A percentile compares a stretch with the other conserved stretches of the same genome.
phyloP scores from a whole-genome alignment of 169 alveolate genomes.

The Eimeria falciformis region DNA sequence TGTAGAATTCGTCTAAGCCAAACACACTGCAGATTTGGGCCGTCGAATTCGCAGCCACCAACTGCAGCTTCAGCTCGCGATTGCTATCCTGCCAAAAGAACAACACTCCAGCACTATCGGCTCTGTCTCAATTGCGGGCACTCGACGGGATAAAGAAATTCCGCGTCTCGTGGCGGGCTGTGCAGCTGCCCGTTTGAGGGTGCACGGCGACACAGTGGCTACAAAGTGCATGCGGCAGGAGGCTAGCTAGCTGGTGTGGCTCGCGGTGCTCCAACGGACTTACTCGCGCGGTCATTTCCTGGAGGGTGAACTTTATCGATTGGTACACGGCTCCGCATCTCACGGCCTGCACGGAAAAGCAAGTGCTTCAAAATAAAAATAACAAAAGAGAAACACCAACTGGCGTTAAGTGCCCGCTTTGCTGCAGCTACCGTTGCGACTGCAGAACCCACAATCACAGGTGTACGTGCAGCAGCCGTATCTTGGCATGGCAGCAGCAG shows the following conservation, averaged over 20 bases:
- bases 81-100: constrained; percentile 27
- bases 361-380: background rate
- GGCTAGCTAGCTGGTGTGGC: too few species aligned
- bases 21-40: constrained; percentile 57
- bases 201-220: too few species aligned
- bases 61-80: constrained; percentile 43
- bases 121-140: background rate
- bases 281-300: constrained; percentile 76
- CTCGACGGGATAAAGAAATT: too few species aligned
- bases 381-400: too few species aligned
- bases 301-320: constrained; percentile 73
- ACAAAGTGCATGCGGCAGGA: background rate
- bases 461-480: too few species aligned
- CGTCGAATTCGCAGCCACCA: constrained; percentile 64
- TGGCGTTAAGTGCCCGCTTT: too few species aligned
- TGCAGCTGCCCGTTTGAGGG: too few species aligned
- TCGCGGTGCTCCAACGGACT: background rate
- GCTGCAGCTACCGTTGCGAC: too few species aligned
- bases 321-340: constrained; percentile 72
- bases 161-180: too few species aligned
- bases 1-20: constrained; percentile 64
- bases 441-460: too few species aligned
- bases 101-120: background rate
- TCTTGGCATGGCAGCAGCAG: too few species aligned
- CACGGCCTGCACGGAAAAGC: constrained; percentile 54